Evolutionary conservation across 345 rosid species (phyloP).

Genomic region (Corchorus capsularis): DNA sequence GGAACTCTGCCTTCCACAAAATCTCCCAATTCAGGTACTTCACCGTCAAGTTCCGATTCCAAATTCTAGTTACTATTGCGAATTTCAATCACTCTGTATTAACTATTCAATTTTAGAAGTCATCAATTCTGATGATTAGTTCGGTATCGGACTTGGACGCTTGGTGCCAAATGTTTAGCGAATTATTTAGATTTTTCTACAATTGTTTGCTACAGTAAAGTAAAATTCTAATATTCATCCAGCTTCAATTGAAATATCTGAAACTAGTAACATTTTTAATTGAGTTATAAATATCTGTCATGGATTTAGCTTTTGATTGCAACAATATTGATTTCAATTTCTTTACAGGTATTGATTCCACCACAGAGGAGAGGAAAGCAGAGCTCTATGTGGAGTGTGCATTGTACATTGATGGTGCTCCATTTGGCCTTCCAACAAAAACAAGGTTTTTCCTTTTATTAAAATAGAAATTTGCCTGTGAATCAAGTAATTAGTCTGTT

Average conservation of each 20-base stretch:
- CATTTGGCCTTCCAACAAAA: constrained; percentile 88
- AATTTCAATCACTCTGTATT: constrained; percentile 7
- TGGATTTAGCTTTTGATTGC: too few relatives aligned
- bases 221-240: background rate
- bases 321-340: background rate
- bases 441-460: constrained; percentile 55
- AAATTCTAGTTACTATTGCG: background rate
- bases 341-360: constrained; percentile 44
- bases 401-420: constrained; percentile 86
- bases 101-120: background rate
- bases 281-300: background rate
- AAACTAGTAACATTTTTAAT: background rate
- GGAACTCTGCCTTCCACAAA: constrained; percentile 60
- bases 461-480: background rate
- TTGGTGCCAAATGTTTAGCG: background rate
- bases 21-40: constrained; percentile 54
- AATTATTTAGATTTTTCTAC: background rate
- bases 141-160: background rate
- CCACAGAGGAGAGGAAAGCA: constrained; percentile 59
- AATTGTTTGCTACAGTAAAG: background rate
- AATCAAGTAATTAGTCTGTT: background rate
- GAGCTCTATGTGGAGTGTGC: constrained; percentile 87
- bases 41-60: background rate
- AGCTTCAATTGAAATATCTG: constrained; percentile 4
- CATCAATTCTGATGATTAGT: background rate